Evolutionary conservation across 1,139 yeast species (phyloP).

Genomic region (Schwanniomyces etchellsii): DNA sequence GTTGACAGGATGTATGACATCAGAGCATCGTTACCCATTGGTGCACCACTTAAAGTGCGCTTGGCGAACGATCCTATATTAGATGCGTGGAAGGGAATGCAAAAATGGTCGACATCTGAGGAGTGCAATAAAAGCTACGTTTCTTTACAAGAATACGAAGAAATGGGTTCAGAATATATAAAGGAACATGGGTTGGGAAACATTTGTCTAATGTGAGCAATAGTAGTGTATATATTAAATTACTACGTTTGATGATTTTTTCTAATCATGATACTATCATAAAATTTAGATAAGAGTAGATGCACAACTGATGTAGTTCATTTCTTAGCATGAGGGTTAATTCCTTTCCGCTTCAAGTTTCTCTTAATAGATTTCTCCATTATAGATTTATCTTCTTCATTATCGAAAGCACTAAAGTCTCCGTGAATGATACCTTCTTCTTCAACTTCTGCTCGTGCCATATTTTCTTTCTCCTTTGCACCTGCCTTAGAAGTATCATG

Average conservation of each 20-base stretch:
- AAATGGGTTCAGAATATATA: constrained; percentile 83
- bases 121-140: constrained; percentile 49
- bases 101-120: constrained; percentile 58
- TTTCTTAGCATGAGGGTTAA: constrained; percentile 49
- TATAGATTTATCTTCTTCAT: constrained; percentile 67
- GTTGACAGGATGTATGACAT: constrained; percentile 67
- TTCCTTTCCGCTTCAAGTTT: constrained; percentile 73
- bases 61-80: constrained; percentile 60
- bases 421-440: constrained; percentile 78
- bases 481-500: constrained; percentile 83
- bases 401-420: constrained; percentile 81
- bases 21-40: constrained; percentile 64
- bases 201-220: constrained; percentile 24
- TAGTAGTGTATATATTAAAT: constrained; percentile 1
- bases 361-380: constrained; percentile 72
- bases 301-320: not conserved
- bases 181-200: constrained; percentile 85
- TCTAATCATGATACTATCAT: too few species aligned
- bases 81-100: constrained; percentile 96
- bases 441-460: constrained; percentile 73
- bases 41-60: constrained; percentile 55
- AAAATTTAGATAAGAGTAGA: constrained; percentile 1
- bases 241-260: not conserved
- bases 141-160: constrained; percentile 72
- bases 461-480: constrained; percentile 78